Evolutionary conservation across 225 moss, liverwort and hornwort genomes (phyloP).

Genomic region (Physcomitrium patens): DNA sequence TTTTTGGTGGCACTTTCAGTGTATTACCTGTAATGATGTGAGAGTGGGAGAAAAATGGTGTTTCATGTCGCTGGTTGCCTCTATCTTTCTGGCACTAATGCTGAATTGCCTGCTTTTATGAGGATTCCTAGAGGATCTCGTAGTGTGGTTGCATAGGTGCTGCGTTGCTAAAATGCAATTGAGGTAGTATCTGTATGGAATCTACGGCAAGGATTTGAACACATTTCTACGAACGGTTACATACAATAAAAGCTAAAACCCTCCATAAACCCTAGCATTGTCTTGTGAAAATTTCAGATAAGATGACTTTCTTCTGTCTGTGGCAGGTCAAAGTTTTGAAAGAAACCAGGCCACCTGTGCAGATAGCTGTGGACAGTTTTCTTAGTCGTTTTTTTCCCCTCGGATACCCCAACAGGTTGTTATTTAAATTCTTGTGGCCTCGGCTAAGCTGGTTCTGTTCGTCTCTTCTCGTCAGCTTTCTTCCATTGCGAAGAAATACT

Average conservation of each 20-base stretch:
- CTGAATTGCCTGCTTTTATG: not conserved
- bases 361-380: constrained; percentile 85
- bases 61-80: not conserved
- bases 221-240: not conserved
- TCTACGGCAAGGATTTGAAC: not conserved
- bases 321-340: constrained; percentile 74
- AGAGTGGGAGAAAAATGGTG: not conserved
- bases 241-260: constrained; percentile 27
- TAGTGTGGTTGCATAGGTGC: not conserved
- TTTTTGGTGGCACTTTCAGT: not conserved
- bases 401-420: constrained; percentile 89
- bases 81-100: not conserved
- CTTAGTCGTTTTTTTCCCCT: constrained; percentile 94
- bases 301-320: not conserved
- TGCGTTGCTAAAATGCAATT: not conserved
- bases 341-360: constrained; percentile 75
- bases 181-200: not conserved
- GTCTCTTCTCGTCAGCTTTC: not conserved
- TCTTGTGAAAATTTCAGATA: not conserved
- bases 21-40: not conserved
- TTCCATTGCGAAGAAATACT: not conserved
- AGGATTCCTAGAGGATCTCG: not conserved
- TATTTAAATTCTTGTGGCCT: not conserved
- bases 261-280: constrained; percentile 33
- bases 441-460: not conserved